Conservation (phyloP, 1,284 basidiomycete genomes). For the Phlebopus sp. region DNA sequence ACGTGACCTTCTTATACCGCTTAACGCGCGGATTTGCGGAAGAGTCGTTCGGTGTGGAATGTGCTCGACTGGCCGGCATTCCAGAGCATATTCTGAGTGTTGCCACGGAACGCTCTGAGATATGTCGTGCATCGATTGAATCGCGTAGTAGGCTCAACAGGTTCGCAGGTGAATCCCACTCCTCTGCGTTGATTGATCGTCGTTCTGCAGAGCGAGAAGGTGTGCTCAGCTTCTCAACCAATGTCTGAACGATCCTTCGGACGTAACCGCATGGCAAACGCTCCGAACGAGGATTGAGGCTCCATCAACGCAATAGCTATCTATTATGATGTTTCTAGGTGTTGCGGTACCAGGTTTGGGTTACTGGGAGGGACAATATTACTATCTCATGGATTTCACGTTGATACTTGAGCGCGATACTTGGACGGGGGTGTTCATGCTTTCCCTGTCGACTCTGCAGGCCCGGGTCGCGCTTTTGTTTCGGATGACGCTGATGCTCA, state of each 20-base stretch:
- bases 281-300: slow-evolving; percentile 18
- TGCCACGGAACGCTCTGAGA: slow-evolving; percentile 55
- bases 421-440: too few species aligned
- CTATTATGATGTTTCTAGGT: too few species aligned
- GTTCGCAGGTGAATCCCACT: slow-evolving; percentile 34
- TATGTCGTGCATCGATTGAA: slow-evolving; percentile 55
- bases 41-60: slow-evolving; percentile 89
- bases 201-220: slow-evolving; percentile 18
- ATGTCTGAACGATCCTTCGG: slow-evolving; percentile 20
- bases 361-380: too few species aligned
- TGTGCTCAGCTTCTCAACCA: slow-evolving; percentile 22
- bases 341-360: too few species aligned
- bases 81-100: slow-evolving; percentile 62
- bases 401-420: too few species aligned
- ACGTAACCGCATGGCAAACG: slow-evolving; percentile 16
- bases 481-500: too few species aligned
- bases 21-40: slow-evolving; percentile 69
- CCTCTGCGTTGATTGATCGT: background rate
- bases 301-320: slow-evolving; percentile 11
- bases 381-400: too few species aligned
- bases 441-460: too few species aligned
- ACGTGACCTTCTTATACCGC: slow-evolving; percentile 84
- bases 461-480: too few species aligned
- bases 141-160: slow-evolving; percentile 48
- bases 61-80: slow-evolving; percentile 81